These are phyloP conservation scores for Pichia sorboxylosa DNA, from an alignment of 1,139 yeast genomes.

Conservation along the genomic window DNA sequence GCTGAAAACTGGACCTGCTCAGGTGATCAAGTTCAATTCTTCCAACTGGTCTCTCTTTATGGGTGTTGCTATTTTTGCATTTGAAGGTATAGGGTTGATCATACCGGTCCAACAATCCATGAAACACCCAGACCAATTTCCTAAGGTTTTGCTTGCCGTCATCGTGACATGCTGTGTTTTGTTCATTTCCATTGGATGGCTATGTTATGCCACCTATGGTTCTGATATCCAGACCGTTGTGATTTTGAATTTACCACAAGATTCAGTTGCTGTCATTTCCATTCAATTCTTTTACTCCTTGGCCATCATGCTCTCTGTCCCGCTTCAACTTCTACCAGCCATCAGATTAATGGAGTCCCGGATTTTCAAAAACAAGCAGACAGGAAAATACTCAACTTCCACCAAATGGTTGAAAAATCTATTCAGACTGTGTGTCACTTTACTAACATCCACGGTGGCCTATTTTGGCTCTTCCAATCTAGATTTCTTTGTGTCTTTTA, in stretches of 20 bases:
- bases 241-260: constrained; percentile 58
- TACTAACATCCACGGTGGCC: constrained; percentile 40
- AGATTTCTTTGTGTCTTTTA: constrained; percentile 63
- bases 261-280: constrained; percentile 46
- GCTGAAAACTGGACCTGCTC: constrained; percentile 36
- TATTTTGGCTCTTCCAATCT: constrained; percentile 54
- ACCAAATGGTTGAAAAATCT: constrained; percentile 61
- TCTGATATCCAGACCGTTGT: constrained; percentile 56
- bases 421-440: constrained; percentile 42
- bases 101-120: constrained; percentile 70
- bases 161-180: constrained; percentile 47
- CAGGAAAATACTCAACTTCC: constrained; percentile 42
- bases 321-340: constrained; percentile 68
- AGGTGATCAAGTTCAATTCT: constrained; percentile 38
- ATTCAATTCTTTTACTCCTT: constrained; percentile 58
- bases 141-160: constrained; percentile 48
- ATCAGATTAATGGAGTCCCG: constrained; percentile 57
- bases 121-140: constrained; percentile 62
- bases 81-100: constrained; percentile 71
- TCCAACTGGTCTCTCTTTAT: constrained; percentile 60
- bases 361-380: constrained; percentile 34
- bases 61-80: constrained; percentile 74
- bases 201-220: constrained; percentile 66
- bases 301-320: constrained; percentile 66
- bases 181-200: constrained; percentile 50